Conservation (phyloP, 2,329 filamentous ascomycete species). For the Fusarium sp. region DNA sequence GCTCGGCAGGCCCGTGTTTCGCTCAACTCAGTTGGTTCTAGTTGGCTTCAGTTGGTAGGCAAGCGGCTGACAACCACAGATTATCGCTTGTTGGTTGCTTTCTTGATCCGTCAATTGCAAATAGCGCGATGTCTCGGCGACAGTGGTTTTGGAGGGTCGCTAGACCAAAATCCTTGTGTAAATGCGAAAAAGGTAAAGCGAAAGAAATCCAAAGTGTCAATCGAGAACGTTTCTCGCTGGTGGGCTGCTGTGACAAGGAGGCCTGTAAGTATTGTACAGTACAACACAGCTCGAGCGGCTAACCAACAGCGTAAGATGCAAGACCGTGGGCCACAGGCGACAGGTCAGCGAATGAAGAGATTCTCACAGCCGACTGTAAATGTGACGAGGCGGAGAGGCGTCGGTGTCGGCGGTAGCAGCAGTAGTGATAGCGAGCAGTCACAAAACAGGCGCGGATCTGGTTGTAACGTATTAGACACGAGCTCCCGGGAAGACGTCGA, state of each 20-base stretch:
- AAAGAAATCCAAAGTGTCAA: constrained; percentile 12
- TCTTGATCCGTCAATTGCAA: constrained; percentile 32
- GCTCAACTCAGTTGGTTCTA: constrained; percentile 42
- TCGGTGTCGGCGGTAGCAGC: constrained; percentile 42
- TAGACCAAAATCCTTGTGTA: constrained; percentile 12
- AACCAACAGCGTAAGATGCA: constrained; percentile 49
- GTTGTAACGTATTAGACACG: constrained; percentile 23
- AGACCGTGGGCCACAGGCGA: constrained; percentile 48
- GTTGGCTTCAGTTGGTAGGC: constrained; percentile 34
- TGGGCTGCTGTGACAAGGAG: constrained; percentile 22
- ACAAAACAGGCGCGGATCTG: constrained; percentile 17
- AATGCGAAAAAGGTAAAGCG: constrained; percentile 18
- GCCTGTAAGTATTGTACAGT: constrained; percentile 35
- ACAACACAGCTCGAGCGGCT: constrained; percentile 45
- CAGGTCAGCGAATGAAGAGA: constrained; percentile 49
- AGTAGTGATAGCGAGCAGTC: constrained; percentile 33
- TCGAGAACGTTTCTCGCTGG: constrained; percentile 26
- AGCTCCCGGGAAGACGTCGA: constrained; percentile 3
- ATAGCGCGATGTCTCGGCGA: constrained; percentile 14
- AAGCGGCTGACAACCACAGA: constrained; percentile 21
- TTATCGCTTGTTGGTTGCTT: constrained; percentile 6
- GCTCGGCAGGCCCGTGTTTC: constrained; percentile 49
- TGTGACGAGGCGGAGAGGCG: constrained; percentile 48
- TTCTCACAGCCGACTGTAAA: constrained; percentile 49
- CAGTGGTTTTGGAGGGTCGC: constrained; percentile 16